Percentiles rank a stretch among this genome's conserved stretches.
phyloP scores from a whole-genome alignment of 257 asterid species.

The Solanum verrucosum region DNA sequence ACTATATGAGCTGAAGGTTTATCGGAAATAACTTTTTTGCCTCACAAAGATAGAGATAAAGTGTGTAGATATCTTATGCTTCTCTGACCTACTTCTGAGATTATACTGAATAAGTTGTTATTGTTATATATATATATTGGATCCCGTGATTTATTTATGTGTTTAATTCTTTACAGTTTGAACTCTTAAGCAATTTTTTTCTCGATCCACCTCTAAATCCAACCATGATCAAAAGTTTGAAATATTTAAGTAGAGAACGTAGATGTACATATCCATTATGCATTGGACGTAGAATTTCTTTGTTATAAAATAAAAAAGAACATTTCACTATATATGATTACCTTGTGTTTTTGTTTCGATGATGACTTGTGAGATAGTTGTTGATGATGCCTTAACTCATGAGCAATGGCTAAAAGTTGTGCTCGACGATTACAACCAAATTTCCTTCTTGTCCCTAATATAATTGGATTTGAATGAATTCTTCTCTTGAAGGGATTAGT shows the following conservation, averaged over 20 bases:
- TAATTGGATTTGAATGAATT: neutral
- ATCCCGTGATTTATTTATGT: neutral
- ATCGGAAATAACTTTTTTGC: no score
- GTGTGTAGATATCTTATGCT: neutral
- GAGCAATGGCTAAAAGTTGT: conserved; percentile 39
- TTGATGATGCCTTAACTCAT: conserved; percentile 23
- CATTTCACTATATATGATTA: neutral
- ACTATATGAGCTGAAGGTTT: neutral
- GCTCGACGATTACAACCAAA: conserved; percentile 36
- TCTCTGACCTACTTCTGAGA: neutral
- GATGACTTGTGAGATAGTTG: neutral
- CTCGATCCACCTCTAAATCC: neutral
- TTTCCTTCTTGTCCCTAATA: conserved; percentile 1
- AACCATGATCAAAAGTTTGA: neutral
- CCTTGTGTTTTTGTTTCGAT: conserved; percentile 23
- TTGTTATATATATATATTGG: neutral
- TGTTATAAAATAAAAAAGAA: neutral
- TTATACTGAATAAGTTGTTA: no score
- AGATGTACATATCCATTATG: neutral
- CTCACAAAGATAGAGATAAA: neutral
- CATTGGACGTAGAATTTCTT: neutral
- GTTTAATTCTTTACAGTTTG: neutral
- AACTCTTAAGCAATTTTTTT: no score
- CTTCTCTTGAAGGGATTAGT: conserved; percentile 11
- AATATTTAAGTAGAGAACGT: neutral